Conservation (phyloP, 352 stramenopile genomes). For the Globisporangium acanthophoron region DNA sequence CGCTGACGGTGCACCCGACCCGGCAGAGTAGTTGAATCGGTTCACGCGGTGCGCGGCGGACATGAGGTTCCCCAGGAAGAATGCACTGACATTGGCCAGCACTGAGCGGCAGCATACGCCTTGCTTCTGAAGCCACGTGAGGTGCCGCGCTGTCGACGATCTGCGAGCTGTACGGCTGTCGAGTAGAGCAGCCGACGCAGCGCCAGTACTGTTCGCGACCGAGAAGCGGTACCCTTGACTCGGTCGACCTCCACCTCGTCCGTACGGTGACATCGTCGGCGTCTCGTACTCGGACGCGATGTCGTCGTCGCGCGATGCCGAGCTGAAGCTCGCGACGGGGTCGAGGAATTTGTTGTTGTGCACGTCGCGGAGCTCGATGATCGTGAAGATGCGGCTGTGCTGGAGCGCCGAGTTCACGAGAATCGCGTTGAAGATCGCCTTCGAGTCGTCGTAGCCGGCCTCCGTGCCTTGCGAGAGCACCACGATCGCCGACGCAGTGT, state of each 20-base stretch:
- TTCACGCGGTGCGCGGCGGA: conserved; percentile 49
- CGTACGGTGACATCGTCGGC: not conserved
- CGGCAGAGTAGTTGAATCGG: conserved; percentile 16
- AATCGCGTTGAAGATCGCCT: conserved; percentile 85
- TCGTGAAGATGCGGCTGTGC: conserved; percentile 69
- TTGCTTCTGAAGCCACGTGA: conserved; percentile 41
- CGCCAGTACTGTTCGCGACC: not conserved
- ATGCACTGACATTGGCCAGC: conserved; percentile 24
- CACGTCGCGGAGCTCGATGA: conserved; percentile 81
- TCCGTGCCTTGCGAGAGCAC: conserved; percentile 74
- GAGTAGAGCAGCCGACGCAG: not conserved
- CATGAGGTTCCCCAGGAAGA: conserved; percentile 63
- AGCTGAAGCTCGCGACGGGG: conserved; percentile 58
- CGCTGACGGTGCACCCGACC: not conserved
- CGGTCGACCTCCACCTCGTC: not conserved
- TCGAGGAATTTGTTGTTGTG: conserved; percentile 84
- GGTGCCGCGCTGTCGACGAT: conserved; percentile 29
- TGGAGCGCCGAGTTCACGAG: conserved; percentile 70
- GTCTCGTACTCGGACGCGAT: conserved; percentile 3
- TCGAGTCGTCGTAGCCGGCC: conserved; percentile 73
- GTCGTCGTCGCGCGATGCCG: conserved; percentile 11
- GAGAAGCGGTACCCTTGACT: not conserved
- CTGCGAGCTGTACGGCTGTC: conserved; percentile 13
- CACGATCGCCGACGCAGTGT: conserved; percentile 73
- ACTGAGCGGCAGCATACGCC: not conserved